These are phyloP conservation scores for Ogataea dorogensis DNA, from an alignment of 805 yeast species.

Conservation along the genomic window DNA sequence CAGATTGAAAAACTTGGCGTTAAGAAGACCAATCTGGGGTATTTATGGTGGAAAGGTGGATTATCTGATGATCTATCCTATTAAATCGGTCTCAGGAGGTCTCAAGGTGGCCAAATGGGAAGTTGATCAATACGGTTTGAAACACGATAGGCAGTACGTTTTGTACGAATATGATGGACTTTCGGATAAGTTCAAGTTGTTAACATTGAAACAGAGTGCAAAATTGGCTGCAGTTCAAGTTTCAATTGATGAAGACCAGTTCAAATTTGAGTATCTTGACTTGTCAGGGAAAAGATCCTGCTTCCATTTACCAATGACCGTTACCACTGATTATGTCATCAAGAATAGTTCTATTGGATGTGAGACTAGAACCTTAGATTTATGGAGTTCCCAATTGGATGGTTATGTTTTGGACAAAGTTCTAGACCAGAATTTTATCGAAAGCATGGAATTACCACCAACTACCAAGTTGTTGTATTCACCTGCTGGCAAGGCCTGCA, in stretches of 20 bases:
- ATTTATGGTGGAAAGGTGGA: constrained; percentile 27
- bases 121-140: constrained; percentile 28
- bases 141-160: constrained; percentile 30
- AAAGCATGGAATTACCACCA: constrained; percentile 20
- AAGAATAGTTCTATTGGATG: constrained; percentile 17
- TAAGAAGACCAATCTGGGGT: constrained; percentile 12
- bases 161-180: constrained; percentile 21
- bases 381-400: constrained; percentile 24
- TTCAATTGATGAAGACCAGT: constrained; percentile 15
- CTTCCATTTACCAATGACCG: constrained; percentile 22
- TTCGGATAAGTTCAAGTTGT: constrained; percentile 12
- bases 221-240: constrained; percentile 18
- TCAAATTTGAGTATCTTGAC: constrained; percentile 23
- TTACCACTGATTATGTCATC: constrained; percentile 18
- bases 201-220: constrained; percentile 18
- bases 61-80: constrained; percentile 29
- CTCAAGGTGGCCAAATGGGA: constrained; percentile 28
- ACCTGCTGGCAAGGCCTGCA: constrained; percentile 27
- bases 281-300: background rate
- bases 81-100: constrained; percentile 30
- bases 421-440: constrained; percentile 21
- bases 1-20: constrained; percentile 1
- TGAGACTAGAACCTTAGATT: constrained; percentile 4
- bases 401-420: constrained; percentile 25
- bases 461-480: constrained; percentile 26